These are phyloP conservation scores for Nemania sp. DNA, from an alignment of 2,329 filamentous ascomycete species.

Conservation along the genomic window DNA sequence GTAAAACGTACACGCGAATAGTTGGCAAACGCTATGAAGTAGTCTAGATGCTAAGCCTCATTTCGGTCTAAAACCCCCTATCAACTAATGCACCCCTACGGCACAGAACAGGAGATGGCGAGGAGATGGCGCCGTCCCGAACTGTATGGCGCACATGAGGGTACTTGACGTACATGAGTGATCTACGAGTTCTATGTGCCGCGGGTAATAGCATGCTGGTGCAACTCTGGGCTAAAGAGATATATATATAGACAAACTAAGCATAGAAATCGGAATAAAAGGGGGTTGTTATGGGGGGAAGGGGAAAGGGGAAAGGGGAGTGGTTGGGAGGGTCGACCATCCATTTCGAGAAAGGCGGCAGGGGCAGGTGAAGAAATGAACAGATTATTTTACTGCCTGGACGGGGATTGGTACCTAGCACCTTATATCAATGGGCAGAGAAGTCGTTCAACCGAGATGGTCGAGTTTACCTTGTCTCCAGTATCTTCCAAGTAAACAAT, in stretches of 20 bases:
- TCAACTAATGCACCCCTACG: constrained; percentile 14
- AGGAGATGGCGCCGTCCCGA: constrained; percentile 7
- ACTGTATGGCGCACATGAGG: constrained; percentile 20
- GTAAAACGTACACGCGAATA: not conserved
- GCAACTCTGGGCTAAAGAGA: too few species aligned
- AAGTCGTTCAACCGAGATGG: too few species aligned
- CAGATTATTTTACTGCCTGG: too few species aligned
- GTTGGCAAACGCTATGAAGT: not conserved
- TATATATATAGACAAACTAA: too few species aligned
- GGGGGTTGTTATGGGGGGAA: too few species aligned
- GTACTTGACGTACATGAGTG: constrained; percentile 13
- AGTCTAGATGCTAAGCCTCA: not conserved
- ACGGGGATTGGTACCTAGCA: too few species aligned
- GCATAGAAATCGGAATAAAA: too few species aligned
- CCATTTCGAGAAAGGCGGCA: too few species aligned
- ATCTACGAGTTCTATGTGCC: constrained; percentile 13
- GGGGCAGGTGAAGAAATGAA: too few species aligned
- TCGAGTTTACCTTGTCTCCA: not conserved
- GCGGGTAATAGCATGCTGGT: constrained; percentile 1
- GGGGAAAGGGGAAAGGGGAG: too few species aligned
- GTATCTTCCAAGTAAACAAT: not conserved
- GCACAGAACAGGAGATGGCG: constrained; percentile 10
- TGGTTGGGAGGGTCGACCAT: too few species aligned
- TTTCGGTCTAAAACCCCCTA: not conserved
- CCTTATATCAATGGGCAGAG: too few species aligned